phyloP scores from a whole-genome alignment of 2,329 filamentous ascomycete species.

The Leptographium lundbergii region DNA sequence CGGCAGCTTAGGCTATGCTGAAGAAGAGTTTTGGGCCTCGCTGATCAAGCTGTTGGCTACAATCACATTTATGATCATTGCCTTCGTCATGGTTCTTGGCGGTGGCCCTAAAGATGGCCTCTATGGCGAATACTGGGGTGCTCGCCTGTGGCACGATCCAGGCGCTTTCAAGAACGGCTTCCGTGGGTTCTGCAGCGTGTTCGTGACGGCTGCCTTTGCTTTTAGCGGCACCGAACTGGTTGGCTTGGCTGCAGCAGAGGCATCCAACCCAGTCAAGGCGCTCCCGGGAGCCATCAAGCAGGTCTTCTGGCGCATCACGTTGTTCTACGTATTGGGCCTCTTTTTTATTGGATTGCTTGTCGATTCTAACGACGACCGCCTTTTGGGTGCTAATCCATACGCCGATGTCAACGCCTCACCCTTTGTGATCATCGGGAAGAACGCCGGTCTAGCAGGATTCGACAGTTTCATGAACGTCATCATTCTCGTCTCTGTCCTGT shows the following conservation, averaged over 20 bases:
- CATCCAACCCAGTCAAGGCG: conserved; percentile 55
- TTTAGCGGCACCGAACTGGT: conserved; percentile 64
- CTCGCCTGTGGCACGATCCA: conserved; percentile 35
- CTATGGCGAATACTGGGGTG: conserved; percentile 35
- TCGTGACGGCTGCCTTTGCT: conserved; percentile 61
- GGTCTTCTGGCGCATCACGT: conserved; percentile 46
- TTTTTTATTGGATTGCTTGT: conserved; percentile 39
- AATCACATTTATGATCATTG: conserved; percentile 51
- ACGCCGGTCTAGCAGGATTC: conserved; percentile 37
- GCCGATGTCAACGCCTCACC: conserved; percentile 34
- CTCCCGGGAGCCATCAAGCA: conserved; percentile 78
- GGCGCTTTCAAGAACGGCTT: conserved; percentile 59
- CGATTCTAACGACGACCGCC: conserved; percentile 28
- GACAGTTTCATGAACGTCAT: conserved; percentile 47
- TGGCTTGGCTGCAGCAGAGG: conserved; percentile 62
- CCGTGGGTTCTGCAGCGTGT: conserved; percentile 59
- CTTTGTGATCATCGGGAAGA: conserved; percentile 44
- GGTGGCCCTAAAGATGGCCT: conserved; percentile 40
- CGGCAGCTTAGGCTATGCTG: conserved; percentile 41
- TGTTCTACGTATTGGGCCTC: conserved; percentile 42
- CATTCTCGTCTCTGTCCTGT: conserved; percentile 45
- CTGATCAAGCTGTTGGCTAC: conserved; percentile 45
- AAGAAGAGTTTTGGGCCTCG: conserved; percentile 48
- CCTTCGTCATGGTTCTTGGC: conserved; percentile 44
- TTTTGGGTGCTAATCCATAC: conserved; percentile 35